Evolutionary conservation across 1,284 basidiomycete species (phyloP).

Genomic region (Cryptococcus jaspeensis): DNA sequence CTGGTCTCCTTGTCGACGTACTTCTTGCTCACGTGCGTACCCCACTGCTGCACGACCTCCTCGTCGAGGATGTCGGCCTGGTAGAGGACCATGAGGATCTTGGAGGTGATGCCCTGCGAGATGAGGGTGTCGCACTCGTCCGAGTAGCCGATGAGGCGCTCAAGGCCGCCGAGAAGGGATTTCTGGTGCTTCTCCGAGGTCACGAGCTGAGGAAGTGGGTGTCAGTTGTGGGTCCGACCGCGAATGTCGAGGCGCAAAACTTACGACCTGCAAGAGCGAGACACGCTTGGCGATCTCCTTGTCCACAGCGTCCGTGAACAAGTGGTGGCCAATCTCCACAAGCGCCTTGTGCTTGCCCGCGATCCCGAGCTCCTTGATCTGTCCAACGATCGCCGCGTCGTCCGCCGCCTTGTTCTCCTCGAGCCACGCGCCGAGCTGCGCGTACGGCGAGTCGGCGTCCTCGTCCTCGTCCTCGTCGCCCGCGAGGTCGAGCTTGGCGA

Average conservation of each 20-base stretch:
- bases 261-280: conserved; percentile 76
- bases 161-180: conserved; percentile 83
- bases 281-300: conserved; percentile 71
- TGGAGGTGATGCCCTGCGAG: conserved; percentile 52
- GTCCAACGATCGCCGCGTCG: conserved; percentile 69
- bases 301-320: conserved; percentile 74
- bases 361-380: conserved; percentile 87
- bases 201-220: conserved; percentile 47
- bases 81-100: conserved; percentile 93
- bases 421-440: conserved; percentile 81
- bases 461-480: conserved; percentile 82
- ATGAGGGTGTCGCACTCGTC: conserved; percentile 54
- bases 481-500: conserved; percentile 70
- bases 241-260: conserved; percentile 25
- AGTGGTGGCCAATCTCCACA: conserved; percentile 77
- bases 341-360: conserved; percentile 95
- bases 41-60: conserved; percentile 87
- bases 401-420: conserved; percentile 63
- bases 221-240: background rate
- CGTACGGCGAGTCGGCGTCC: conserved; percentile 83
- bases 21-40: conserved; percentile 96
- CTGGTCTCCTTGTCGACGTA: conserved; percentile 93
- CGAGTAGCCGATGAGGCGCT: conserved; percentile 72
- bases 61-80: conserved; percentile 92
- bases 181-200: conserved; percentile 90